phyloP scores from a whole-genome alignment of 2,329 filamentous ascomycete species.

The Botrytis medusae region DNA sequence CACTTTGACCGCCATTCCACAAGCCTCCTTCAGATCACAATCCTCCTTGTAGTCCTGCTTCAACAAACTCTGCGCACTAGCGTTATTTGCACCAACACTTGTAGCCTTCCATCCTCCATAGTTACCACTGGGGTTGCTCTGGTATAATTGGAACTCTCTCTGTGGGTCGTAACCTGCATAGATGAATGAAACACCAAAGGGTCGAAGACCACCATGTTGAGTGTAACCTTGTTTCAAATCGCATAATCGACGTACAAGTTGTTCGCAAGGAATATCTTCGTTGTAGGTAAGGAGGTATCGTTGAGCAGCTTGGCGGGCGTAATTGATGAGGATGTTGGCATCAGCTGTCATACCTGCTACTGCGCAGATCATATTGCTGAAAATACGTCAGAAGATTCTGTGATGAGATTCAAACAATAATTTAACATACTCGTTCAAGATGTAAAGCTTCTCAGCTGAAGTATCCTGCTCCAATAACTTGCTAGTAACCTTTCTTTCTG shows the following conservation, averaged over 20 bases:
- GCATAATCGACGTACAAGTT: constrained; percentile 93
- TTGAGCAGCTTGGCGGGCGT: constrained; percentile 94
- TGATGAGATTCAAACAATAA: background rate
- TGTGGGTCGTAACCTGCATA: constrained; percentile 97
- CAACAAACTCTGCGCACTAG: constrained; percentile 90
- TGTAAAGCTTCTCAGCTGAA: constrained; percentile 99
- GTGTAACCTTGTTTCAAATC: constrained; percentile 99
- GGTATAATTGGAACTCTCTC: constrained; percentile 96
- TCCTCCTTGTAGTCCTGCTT: constrained; percentile 99
- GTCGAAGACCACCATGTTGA: constrained; percentile 95
- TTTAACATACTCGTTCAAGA: constrained; percentile 83
- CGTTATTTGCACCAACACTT: constrained; percentile 96
- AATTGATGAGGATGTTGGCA: constrained; percentile 99
- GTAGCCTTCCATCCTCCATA: constrained; percentile 99
- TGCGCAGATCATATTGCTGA: constrained; percentile 98
- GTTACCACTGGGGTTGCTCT: constrained; percentile 98
- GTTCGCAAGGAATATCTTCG: constrained; percentile 99
- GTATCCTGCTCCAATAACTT: constrained; percentile 99
- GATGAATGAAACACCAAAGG: constrained; percentile 98
- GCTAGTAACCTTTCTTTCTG: constrained; percentile 98
- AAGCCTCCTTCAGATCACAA: constrained; percentile 92
- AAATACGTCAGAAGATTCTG: constrained; percentile 20
- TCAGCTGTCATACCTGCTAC: constrained; percentile 99
- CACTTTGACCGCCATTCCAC: constrained; percentile 96
- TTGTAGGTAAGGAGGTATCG: constrained; percentile 98